phyloP scores from a whole-genome alignment of 2,329 filamentous ascomycete species.

The Cladosporium oxysporum region DNA sequence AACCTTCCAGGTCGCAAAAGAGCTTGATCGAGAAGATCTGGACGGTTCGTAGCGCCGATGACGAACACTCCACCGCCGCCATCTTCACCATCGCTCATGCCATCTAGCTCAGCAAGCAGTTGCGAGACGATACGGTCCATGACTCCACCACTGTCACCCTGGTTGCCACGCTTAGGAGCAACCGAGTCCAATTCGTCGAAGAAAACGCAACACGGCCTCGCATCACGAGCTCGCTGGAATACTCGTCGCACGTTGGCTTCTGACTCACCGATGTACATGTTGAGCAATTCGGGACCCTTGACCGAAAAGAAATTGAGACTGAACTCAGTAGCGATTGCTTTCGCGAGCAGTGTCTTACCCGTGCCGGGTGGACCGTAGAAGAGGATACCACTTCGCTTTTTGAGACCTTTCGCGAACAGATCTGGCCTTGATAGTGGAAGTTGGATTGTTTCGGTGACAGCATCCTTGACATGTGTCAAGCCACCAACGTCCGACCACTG shows the following conservation, averaged over 20 bases:
- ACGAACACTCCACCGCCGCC: conserved; percentile 85
- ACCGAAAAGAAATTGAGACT: conserved; percentile 93
- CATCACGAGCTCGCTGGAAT: conserved; percentile 83
- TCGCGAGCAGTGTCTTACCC: conserved; percentile 88
- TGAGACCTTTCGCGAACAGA: conserved; percentile 95
- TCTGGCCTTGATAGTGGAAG: conserved; percentile 88
- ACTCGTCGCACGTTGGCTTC: conserved; percentile 89
- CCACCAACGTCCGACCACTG: conserved; percentile 96
- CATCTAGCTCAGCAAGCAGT: conserved; percentile 89
- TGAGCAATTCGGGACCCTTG: conserved; percentile 86
- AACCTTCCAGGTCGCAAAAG: conserved; percentile 87
- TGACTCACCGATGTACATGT: conserved; percentile 96
- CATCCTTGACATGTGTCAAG: conserved; percentile 89
- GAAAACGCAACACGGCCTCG: conserved; percentile 85
- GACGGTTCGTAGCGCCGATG: conserved; percentile 92
- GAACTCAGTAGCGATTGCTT: conserved; percentile 91
- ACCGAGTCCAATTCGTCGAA: conserved; percentile 93
- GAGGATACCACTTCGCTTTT: conserved; percentile 90
- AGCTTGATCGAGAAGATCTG: conserved; percentile 88
- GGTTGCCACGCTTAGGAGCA: conserved; percentile 93
- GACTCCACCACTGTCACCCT: conserved; percentile 94
- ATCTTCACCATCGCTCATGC: conserved; percentile 92
- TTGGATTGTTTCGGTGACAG: conserved; percentile 96
- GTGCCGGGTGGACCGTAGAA: conserved; percentile 92
- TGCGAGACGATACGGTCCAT: conserved; percentile 98